Evolutionary conservation across 352 stramenopile genomes (phyloP), one percentile per base, ranked within the genome.

Genomic region (Phytopythium litorale): DNA sequence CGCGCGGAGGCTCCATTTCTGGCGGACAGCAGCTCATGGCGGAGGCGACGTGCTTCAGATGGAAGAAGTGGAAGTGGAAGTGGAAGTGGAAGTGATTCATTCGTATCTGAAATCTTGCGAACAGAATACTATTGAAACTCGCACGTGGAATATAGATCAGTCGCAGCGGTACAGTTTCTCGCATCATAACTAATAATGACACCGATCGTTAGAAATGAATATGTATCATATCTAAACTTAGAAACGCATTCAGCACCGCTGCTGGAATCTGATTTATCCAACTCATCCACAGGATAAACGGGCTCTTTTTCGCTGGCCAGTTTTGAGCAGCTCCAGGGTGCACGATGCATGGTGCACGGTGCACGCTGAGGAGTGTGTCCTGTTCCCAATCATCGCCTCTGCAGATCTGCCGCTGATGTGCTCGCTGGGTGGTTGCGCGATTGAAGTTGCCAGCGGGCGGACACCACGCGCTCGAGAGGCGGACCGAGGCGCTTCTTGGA

Each of bases 11-110:
- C 64, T 71, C 55, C 53, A 75, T 72, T 49, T 46, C 56, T 33
- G 56, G 25, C 28, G 78, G 75, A 49, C 78, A 87, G 72, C 72
- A 87, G 69, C 62, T 78, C 72, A 76, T 78, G 55, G 38, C 11
- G 38, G 38, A n/a, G 38, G 11, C 38, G 38, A 19, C 12, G 38
- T 43, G 38, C 13, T 19, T 43, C 38, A 19, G 38, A 38, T 13
- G 33, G 11, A n/a, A n/a, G n/a, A n/a, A 13, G 33, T 38, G 3
- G 5, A 38, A 38, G 2, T 38, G 7, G 33, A 38, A 38, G 33
- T 38, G 33, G 28, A 30, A 30, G 28, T 30, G n/a, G n/a, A n/a
- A n/a, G n/a, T n/a, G n/a, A n/a, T n/a, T n/a, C n/a, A n/a, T n/a
- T n/a, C n/a, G n/a, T n/a, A n/a, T n/a, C n/a, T 30, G 28, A 30